Percentiles rank a stretch among this genome's conserved stretches.
These are phyloP conservation scores for Entamoeba dispar DNA, from an alignment of 208 protist genomes.

Conservation along the genomic window DNA sequence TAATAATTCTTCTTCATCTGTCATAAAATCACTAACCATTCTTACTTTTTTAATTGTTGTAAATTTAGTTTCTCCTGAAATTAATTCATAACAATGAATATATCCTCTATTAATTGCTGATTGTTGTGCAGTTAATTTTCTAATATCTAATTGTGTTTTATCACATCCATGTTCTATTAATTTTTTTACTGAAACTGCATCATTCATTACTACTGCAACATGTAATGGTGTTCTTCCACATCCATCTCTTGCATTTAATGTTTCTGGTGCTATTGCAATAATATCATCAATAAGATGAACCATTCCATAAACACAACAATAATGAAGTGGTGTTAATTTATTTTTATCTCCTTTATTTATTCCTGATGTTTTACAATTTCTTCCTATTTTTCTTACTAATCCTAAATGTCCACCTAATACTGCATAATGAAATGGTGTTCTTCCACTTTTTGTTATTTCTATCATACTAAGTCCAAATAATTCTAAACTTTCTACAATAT, in stretches of 20 bases:
- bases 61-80: not conserved
- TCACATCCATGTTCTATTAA: not conserved
- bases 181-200: not conserved
- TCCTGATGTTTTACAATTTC: not conserved
- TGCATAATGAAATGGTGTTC: not conserved
- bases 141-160: not conserved
- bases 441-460: not conserved
- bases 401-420: not conserved
- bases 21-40: not conserved
- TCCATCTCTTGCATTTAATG: not conserved
- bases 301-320: not conserved
- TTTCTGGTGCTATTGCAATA: not conserved
- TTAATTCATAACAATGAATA: not conserved
- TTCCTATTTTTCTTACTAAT: not conserved
- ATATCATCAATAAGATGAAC: not conserved
- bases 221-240: not conserved
- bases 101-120: not conserved
- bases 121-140: not conserved
- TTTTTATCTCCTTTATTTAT: not conserved
- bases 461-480: not conserved
- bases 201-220: not conserved
- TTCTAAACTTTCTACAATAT: not conserved
- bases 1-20: not conserved
- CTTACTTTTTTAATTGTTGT: not conserved
- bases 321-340: not conserved